Evolutionary conservation across 768 basidiomycete species (phyloP), one percentile per base, ranked within the genome.

Genomic region (Lentinus brumalis): DNA sequence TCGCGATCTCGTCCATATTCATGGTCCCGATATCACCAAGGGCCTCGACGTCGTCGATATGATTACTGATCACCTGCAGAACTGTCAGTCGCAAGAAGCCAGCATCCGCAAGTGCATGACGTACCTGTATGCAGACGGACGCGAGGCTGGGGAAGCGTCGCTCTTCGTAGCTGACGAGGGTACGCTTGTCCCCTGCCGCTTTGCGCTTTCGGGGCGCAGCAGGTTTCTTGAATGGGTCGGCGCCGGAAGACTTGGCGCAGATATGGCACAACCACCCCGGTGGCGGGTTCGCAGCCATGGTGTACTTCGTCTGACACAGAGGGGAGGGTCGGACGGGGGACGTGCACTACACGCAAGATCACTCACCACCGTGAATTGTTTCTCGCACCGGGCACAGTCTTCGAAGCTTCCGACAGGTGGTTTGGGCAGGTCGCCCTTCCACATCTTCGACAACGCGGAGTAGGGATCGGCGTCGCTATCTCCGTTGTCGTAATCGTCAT

Each of bases 1-100:
- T 92, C 14, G 90, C 83, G 50, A 98, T 90, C 44, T 87, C 85
- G 60, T 95, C 87, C 78, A 94, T 79, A 70, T 96, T 98, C 73
- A 92, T 73, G 1, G 83, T 67, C 0, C 95, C 94, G 53, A 98
- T 91, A 68, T 96, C 89, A 0, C 96, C 96, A 15, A 96, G 75
- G 0, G 89, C 87, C 63, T 94, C 92, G 6, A 98, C 88, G 66
- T 96, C 92, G 58, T 94, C 83, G 58, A 98, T 96, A 70, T 93
- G 86, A 59, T 85, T 83, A 16, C 90, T 88, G 58, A 98, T 87
- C 26, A 97, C 77, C 91, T 95, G 57, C n/a, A 45, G 30, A 3
- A 12, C 41, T 1, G 40, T 62, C 2, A 53, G 41, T 3, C 54
- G 5, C 2, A 14, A 18, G 6, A n/a, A 39, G 47, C 2, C 9